A percentile compares a stretch with the other conserved stretches of the same genome.
Conservation (phyloP, 116 monocot species). For the Zostera marina region DNA sequence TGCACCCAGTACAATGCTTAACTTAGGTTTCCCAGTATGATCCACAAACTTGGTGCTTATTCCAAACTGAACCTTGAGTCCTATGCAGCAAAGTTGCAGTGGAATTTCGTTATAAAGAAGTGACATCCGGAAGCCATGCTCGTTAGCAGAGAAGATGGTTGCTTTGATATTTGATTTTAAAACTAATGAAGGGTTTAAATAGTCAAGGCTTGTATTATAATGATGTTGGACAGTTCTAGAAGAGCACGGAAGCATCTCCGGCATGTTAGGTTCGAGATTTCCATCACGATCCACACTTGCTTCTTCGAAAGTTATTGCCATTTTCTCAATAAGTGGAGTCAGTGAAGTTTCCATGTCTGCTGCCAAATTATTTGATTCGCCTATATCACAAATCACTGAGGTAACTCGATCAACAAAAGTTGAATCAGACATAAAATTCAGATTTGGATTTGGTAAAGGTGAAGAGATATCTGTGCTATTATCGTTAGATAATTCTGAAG, state of each 20-base stretch:
- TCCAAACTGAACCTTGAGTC: slow-evolving; percentile 49
- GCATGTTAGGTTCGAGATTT: slow-evolving; percentile 4
- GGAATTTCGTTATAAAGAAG: slow-evolving; percentile 44
- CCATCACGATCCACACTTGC: not conserved
- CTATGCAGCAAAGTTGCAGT: slow-evolving; percentile 35
- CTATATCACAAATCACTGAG: not conserved
- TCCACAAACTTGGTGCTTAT: slow-evolving; percentile 50
- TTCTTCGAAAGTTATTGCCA: slow-evolving; percentile 25
- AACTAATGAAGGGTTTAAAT: slow-evolving; percentile 43
- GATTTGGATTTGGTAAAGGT: slow-evolving; percentile 4
- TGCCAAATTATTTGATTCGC: slow-evolving; percentile 8
- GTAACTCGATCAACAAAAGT: not conserved
- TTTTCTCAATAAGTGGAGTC: slow-evolving; percentile 38
- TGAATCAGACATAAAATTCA: slow-evolving; percentile 8
- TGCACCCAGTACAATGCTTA: slow-evolving; percentile 44
- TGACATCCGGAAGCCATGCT: slow-evolving; percentile 16
- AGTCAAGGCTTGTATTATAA: slow-evolving; percentile 23
- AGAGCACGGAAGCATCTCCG: slow-evolving; percentile 8
- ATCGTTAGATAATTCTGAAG: not conserved
- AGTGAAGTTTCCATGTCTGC: slow-evolving; percentile 20
- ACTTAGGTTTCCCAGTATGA: slow-evolving; percentile 50
- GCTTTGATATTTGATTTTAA: slow-evolving; percentile 24
- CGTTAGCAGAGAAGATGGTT: slow-evolving; percentile 9
- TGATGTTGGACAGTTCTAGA: slow-evolving; percentile 10
- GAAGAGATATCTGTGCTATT: not conserved